Conservation (phyloP, 257 asterid species). For the Solanum sparsipilum region DNA sequence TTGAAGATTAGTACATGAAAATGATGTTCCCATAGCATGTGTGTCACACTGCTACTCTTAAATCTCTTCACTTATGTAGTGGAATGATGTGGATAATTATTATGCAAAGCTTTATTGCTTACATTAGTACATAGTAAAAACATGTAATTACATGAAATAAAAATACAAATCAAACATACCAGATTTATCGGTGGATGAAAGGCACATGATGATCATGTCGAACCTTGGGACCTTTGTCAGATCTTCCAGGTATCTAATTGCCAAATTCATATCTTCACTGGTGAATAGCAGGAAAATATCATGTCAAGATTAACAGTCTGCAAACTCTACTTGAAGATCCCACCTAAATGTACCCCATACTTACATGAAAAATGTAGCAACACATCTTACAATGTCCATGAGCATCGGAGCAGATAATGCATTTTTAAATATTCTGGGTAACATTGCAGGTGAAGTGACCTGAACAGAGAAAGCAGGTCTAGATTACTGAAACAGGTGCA, state of each 20-base stretch:
- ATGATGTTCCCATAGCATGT: neutral
- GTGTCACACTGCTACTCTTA: neutral
- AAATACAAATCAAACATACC: slow-evolving; percentile 36
- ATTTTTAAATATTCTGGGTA: slow-evolving; percentile 76
- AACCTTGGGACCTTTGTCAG: slow-evolving; percentile 75
- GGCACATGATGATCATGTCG: slow-evolving; percentile 78
- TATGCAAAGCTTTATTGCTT: neutral
- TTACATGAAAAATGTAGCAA: slow-evolving; percentile 64
- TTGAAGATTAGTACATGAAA: neutral
- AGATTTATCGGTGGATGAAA: slow-evolving; percentile 58
- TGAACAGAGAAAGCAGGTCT: slow-evolving; percentile 14
- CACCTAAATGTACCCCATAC: slow-evolving; percentile 9
- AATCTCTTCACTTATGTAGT: neutral
- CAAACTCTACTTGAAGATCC: slow-evolving; percentile 1
- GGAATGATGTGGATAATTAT: neutral
- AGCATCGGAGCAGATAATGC: slow-evolving; percentile 78
- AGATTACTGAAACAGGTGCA: neutral
- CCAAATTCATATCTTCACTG: slow-evolving; percentile 76
- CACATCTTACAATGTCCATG: slow-evolving; percentile 64
- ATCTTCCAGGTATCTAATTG: slow-evolving; percentile 61
- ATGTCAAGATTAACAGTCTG: neutral
- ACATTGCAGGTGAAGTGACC: slow-evolving; percentile 63
- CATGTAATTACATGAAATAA: neutral
- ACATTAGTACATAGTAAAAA: neutral
- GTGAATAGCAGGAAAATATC: slow-evolving; percentile 12